Evolutionary conservation across 1,139 yeast species (phyloP).

Genomic region (Suhomyces maxii): DNA sequence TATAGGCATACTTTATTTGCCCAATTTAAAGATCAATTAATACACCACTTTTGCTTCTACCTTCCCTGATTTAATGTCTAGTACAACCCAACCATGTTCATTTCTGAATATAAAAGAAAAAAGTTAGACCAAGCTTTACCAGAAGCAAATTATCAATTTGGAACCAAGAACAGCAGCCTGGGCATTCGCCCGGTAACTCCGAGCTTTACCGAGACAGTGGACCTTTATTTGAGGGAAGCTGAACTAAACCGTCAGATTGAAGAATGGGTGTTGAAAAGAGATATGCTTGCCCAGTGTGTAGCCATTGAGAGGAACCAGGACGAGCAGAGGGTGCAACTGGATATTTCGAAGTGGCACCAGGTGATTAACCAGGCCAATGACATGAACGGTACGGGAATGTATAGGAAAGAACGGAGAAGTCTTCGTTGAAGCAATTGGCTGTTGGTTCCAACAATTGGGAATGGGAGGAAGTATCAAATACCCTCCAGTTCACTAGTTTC

Average conservation of each 20-base stretch:
- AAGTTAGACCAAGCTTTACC: neutral
- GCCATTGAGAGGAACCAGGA: neutral
- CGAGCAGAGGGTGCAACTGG: neutral
- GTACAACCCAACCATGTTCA: neutral
- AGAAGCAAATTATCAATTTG: neutral
- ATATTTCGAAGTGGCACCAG: too few relatives aligned
- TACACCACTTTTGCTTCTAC: neutral
- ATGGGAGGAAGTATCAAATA: too few relatives aligned
- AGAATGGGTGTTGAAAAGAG: neutral
- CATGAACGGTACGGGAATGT: too few relatives aligned
- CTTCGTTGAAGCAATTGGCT: too few relatives aligned
- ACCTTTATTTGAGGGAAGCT: neutral
- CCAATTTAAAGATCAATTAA: too few relatives aligned
- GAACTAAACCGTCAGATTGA: conserved; percentile 1
- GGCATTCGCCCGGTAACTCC: neutral
- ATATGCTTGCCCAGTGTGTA: neutral
- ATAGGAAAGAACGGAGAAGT: too few relatives aligned
- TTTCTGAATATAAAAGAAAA: conserved; percentile 1
- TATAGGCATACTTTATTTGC: too few relatives aligned
- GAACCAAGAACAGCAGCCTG: too few relatives aligned
- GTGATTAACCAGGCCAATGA: too few relatives aligned
- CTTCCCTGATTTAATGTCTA: neutral
- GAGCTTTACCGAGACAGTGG: neutral
- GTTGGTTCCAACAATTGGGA: too few relatives aligned
- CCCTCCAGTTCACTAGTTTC: too few relatives aligned